Percentiles rank a stretch among this genome's conserved stretches.
Conservation (phyloP, 73 alveolate genomes). For the Effrenium voratum region DNA sequence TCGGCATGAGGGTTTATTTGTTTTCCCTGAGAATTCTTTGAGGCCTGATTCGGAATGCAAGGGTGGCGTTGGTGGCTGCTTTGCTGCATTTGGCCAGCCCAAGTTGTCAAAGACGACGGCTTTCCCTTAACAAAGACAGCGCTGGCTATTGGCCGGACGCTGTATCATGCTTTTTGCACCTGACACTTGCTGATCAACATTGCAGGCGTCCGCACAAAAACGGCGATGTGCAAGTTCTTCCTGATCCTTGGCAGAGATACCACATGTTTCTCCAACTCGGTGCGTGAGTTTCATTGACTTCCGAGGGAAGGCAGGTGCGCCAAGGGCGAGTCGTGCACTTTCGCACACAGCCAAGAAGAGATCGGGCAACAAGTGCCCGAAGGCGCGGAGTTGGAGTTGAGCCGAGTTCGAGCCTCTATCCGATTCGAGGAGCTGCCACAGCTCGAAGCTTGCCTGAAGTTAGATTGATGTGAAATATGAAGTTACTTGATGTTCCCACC, state of each 20-base stretch:
- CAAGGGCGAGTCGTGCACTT: conserved; percentile 35
- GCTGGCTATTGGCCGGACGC: background rate
- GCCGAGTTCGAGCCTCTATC: background rate
- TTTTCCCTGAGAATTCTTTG: background rate
- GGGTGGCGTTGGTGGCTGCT: conserved; percentile 29
- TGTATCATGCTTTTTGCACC: background rate
- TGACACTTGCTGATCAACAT: background rate
- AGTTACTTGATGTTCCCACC: no score
- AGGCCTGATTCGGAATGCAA: conserved; percentile 82
- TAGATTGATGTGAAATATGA: no score
- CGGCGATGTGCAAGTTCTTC: conserved; percentile 71
- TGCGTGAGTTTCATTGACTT: background rate
- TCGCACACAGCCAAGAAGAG: conserved; percentile 48
- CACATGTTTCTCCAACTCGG: background rate
- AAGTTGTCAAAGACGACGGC: background rate
- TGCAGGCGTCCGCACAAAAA: background rate
- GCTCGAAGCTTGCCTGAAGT: no score
- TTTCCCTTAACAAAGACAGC: background rate
- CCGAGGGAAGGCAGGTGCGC: conserved; percentile 84
- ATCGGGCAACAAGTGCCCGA: conserved; percentile 44
- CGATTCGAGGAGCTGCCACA: no score
- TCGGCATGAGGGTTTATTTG: background rate
- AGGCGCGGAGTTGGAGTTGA: background rate
- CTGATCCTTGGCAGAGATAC: background rate
- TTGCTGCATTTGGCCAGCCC: background rate